Evolutionary conservation across 106 monocot genomes (phyloP), one percentile per base, ranked within the genome.

Genomic region (Dendrobium chrysotoxum): DNA sequence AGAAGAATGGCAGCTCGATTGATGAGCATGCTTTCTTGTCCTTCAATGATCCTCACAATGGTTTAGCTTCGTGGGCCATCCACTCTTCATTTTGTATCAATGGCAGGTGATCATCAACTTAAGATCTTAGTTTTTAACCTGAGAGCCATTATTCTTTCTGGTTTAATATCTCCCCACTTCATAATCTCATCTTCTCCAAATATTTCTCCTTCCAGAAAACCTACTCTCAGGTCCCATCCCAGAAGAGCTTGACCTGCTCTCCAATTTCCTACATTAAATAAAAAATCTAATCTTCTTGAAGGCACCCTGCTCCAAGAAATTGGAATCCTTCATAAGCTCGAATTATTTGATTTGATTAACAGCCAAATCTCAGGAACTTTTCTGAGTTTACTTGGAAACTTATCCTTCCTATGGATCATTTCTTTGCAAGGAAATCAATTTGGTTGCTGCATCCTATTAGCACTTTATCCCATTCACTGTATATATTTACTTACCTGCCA

Each of bases 11-110:
- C 46, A 64, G 8, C 21, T 17, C 40, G 41, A 55, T 12, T 20
- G 25, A n/a, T 58, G 53, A 57, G 18, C n/a, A 66, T 0, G 72
- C 81, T 28, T 78, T 91, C 10, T 82, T 86, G 23, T 46, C 72
- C 26, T 85, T 91, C 91, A 91, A 88, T 18, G 81, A 81, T 40
- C 85, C 84, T 0, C 35, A 17, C 0, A 40, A 20, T 26, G 50
- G 55, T 3, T 42, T 89, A 21, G n/a, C 68, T 20, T 92, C 89
- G 0, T 89, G 89, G 89, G 85, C 66, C 77, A 74, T 79, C 53
- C 1, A 26, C 83, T n/a, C 46, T 72, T 28, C 25, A 42, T 9
- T 44, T 46, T 90, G 89, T 39, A 40, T 2, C 2, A 2, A 40
- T 2, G 4, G 5, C 2, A 53, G 58, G n/a, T 1, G n/a, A n/a